Conservation (phyloP, 148 eudicot species). For the Euryodendron excelsum region DNA sequence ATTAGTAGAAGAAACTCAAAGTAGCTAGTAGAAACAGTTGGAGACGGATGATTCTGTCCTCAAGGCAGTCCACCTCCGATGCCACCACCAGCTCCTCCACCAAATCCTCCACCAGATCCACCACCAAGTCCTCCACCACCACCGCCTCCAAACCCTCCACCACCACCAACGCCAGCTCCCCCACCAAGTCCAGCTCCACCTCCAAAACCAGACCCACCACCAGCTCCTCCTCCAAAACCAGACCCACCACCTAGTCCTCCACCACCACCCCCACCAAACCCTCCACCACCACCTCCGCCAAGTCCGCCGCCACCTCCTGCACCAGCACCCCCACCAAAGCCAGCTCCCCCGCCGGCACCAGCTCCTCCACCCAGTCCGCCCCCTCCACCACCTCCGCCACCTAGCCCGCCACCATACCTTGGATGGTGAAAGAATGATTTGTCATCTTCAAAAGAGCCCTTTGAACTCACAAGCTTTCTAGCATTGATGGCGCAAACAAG, state of each 20-base stretch:
- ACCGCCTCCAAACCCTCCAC: background rate
- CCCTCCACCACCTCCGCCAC: slow-evolving; percentile 8
- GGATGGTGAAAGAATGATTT: background rate
- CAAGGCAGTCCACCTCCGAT: slow-evolving; percentile 6
- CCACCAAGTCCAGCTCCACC: slow-evolving; percentile 8
- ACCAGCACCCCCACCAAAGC: background rate
- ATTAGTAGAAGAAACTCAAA: no score
- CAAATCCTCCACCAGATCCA: background rate
- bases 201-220: slow-evolving; percentile 12
- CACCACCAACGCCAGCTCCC: slow-evolving; percentile 6
- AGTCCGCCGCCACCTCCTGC: background rate
- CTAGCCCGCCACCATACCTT: background rate
- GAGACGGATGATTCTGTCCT: background rate
- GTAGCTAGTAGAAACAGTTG: no score
- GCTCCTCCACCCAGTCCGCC: slow-evolving; percentile 11
- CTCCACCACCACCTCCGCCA: slow-evolving; percentile 21
- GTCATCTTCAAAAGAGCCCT: slow-evolving; percentile 10
- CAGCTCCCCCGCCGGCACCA: background rate
- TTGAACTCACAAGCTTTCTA: slow-evolving; percentile 10
- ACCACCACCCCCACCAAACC: slow-evolving; percentile 14
- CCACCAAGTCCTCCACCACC: slow-evolving; percentile 5
- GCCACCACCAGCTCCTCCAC: slow-evolving; percentile 11
- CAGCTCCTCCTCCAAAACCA: background rate
- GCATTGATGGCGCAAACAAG: slow-evolving; percentile 21
- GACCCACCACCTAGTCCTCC: slow-evolving; percentile 8